A percentile compares a stretch with the other conserved stretches of the same genome.
Evolutionary conservation across 78 protist species (phyloP).

Genomic region (Dictyostelium capitatum): DNA sequence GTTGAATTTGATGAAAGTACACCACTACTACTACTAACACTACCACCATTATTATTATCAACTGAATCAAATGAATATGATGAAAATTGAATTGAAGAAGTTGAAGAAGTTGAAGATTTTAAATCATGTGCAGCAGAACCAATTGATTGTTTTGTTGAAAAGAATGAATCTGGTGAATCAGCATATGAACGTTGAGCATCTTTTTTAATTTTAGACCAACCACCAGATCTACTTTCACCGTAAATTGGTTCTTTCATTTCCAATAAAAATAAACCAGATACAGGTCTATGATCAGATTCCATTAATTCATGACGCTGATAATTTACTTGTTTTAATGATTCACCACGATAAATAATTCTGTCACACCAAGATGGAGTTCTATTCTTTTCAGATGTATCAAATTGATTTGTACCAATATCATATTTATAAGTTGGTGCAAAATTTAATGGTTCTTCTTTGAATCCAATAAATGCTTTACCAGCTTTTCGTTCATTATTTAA

Average conservation of each 20-base stretch:
- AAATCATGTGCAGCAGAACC: constrained; percentile 6
- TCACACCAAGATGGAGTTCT: constrained; percentile 92
- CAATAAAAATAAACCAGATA: constrained; percentile 44
- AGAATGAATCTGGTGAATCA: constrained; percentile 6
- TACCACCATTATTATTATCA: background rate
- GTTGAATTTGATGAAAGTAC: background rate
- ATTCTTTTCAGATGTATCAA: constrained; percentile 89
- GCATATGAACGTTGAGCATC: background rate
- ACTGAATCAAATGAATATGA: background rate
- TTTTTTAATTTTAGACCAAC: constrained; percentile 31
- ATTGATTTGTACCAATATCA: constrained; percentile 86
- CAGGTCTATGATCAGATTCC: constrained; percentile 70
- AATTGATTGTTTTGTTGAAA: background rate
- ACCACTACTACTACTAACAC: background rate
- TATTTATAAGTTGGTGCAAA: constrained; percentile 97
- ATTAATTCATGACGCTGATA: constrained; percentile 53
- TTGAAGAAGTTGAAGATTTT: constrained; percentile 33
- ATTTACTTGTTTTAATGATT: constrained; percentile 31
- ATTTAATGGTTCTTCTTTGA: constrained; percentile 83
- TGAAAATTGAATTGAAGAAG: background rate
- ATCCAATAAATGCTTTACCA: constrained; percentile 77
- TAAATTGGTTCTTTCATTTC: constrained; percentile 28
- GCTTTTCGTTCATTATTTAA: constrained; percentile 38
- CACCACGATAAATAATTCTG: constrained; percentile 78
- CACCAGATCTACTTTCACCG: background rate